Evolutionary conservation across 1,284 basidiomycete species (phyloP).

Genomic region (Farysia itapuensis): DNA sequence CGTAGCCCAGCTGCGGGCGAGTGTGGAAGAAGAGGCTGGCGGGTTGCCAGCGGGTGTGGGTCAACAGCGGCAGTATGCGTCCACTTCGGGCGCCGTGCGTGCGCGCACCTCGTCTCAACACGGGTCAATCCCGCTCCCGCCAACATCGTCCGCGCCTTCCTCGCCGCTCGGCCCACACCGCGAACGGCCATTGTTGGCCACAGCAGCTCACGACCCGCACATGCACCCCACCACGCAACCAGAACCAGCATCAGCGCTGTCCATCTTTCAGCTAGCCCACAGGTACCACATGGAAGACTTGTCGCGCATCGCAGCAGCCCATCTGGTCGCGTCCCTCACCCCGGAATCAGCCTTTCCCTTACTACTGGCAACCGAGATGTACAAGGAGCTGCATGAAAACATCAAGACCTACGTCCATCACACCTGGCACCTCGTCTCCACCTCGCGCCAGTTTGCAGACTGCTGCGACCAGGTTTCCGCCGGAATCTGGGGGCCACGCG

Average conservation of each 20-base stretch:
- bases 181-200: too few relatives aligned
- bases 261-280: constrained; percentile 79
- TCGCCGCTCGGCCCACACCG: neutral
- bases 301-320: constrained; percentile 70
- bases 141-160: neutral
- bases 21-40: constrained; percentile 4
- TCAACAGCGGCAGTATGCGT: neutral
- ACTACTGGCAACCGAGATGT: constrained; percentile 64
- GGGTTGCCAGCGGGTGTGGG: neutral
- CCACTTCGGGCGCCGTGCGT: constrained; percentile 20
- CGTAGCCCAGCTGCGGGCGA: constrained; percentile 20
- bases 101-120: neutral
- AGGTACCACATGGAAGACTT: constrained; percentile 73
- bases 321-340: constrained; percentile 74
- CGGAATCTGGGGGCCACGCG: constrained; percentile 48
- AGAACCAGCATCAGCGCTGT: constrained; percentile 64
- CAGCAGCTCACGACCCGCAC: constrained; percentile 70
- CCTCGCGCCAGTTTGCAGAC: constrained; percentile 47
- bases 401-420: constrained; percentile 54
- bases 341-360: constrained; percentile 72
- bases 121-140: neutral
- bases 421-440: constrained; percentile 44
- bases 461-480: constrained; percentile 53
- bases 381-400: constrained; percentile 41
- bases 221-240: constrained; percentile 70